Base-by-base conservation (phyloP, 768 basidiomycete species). In the Tricholoma hemisulphureum region DNA sequence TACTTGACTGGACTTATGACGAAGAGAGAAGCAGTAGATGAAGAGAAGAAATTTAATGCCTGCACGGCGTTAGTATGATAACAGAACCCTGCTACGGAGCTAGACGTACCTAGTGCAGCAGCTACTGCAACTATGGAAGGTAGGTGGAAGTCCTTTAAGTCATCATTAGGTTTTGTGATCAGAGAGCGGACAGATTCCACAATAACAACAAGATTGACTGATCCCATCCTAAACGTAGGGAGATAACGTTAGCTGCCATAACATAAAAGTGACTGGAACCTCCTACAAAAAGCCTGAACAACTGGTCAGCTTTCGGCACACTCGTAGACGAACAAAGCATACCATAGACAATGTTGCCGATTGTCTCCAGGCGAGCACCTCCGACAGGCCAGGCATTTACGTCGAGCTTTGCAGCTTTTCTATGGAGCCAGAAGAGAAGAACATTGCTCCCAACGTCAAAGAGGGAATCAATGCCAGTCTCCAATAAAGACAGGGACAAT, bases 321-420 rank as follows among this genome's bases (percentile, higher is more conserved):
- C 11, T 23, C 21, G 6, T 26, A 48, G 28, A 51, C 51, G 37
- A 56, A 57, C 50, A 10, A n/a, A 35, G 61, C 66, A 34, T 45
- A 84, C 92, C 93, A 63, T 94, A 96, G 54, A 92, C 76, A 58
- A 94, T 86, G 64, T 95, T 95, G 11, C 91, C 92, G 55, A 93
- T 92, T 4, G 91, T 94, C 69, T 95, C 91, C 45, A 97, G 80
- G 48, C 93, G 82, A n/a, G 89, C 84, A 34, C 94, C 94, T 50
- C 95, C 88, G 3, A 93, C 89, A 26, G 95, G 94, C 95, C 93
- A 98, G 63, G 90, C 90, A 71, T 88, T 92, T 41, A 77, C 63
- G 66, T 97, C 94, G 59, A 96, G 80, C 31, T 64, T 79, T 10
- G 65, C 73, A 1, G 93, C 86, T 64, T 93, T 88, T 63, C 77